These are phyloP conservation scores for Leccinum insigne DNA, from an alignment of 1,284 basidiomycete genomes.

Conservation along the genomic window DNA sequence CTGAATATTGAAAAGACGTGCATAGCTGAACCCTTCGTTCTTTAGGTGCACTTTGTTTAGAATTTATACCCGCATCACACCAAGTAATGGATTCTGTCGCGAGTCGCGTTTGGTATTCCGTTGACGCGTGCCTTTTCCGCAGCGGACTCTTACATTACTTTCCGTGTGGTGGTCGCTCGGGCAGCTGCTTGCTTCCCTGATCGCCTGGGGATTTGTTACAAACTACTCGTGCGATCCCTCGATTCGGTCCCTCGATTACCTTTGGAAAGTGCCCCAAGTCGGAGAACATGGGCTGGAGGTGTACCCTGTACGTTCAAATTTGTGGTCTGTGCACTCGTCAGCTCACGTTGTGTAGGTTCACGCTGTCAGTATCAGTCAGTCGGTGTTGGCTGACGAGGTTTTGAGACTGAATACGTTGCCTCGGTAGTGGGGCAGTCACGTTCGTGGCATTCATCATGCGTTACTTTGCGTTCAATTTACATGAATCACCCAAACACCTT, in stretches of 20 bases:
- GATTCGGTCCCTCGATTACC: constrained; percentile 3
- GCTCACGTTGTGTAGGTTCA: constrained; percentile 32
- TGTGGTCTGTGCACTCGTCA: background rate
- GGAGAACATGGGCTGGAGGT: constrained; percentile 64
- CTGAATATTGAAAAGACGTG: background rate
- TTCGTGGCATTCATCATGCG: constrained; percentile 46
- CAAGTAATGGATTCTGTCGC: constrained; percentile 35
- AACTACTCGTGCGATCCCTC: constrained; percentile 45
- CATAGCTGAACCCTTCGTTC: constrained; percentile 5
- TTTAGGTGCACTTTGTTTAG: constrained; percentile 53
- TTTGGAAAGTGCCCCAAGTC: constrained; percentile 41
- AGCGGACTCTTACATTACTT: constrained; percentile 66
- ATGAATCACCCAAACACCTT: constrained; percentile 63
- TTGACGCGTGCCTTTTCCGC: constrained; percentile 7
- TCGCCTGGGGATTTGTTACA: constrained; percentile 52
- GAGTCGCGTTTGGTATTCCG: background rate
- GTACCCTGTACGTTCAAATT: constrained; percentile 45
- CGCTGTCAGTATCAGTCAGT: constrained; percentile 34
- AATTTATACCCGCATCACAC: constrained; percentile 52
- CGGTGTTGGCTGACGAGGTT: background rate
- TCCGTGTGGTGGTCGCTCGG: constrained; percentile 69
- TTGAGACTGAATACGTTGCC: constrained; percentile 3
- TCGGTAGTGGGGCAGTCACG: constrained; percentile 44
- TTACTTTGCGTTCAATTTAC: constrained; percentile 47
- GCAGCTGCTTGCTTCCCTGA: constrained; percentile 51